Evolutionary conservation across 371 early-diverging fungal species (phyloP), one percentile per base, ranked within the genome.

Genomic region (Lichtheimia ramosa): DNA sequence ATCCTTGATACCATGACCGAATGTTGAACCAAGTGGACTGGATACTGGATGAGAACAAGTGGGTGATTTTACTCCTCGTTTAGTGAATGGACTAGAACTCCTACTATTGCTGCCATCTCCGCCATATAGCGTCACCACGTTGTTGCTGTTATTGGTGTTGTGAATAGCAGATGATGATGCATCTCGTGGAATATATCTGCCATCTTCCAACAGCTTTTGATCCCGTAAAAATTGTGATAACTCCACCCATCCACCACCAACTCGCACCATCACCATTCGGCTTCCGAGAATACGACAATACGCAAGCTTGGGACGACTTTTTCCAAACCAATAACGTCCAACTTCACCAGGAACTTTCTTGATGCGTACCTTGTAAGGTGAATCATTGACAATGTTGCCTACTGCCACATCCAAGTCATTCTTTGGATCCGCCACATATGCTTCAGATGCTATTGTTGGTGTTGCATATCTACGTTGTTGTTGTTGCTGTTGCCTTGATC

Each of bases 211-310:
- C 6, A 79, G 51, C 0, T 76, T 72, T 54, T 79, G 79, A n/a
- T 79, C 79, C 25, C 74, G 63, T 39, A 79, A 64, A 21, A 79
- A 79, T 27, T 85, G 85, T 16, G 88, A 86, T 12, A 88, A 62
- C 55, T 88, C 88, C 3, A 72, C 77, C 91, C 91, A 91, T 20
- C 91, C 91, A 61, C 91, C 91, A 8, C 91, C 91, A 1, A 91
- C 88, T 27, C 91, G 84, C 24, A 91, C 90, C 89, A 91, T 89
- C 39, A 91, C 90, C 77, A 84, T 83, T 2, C 84, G 75, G 48
- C 83, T 83, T 48, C 83, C 68, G 41, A 91, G 66, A 25, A 89
- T 81, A 55, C 90, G 86, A 54, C 91, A 91, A 62, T 85, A 88
- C 20, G 86, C 87, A 12, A 88, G 61, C 60, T 89, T 87, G 14